phyloP scores from a whole-genome alignment of 257 asterid species.

The Penstemon davidsonii region DNA sequence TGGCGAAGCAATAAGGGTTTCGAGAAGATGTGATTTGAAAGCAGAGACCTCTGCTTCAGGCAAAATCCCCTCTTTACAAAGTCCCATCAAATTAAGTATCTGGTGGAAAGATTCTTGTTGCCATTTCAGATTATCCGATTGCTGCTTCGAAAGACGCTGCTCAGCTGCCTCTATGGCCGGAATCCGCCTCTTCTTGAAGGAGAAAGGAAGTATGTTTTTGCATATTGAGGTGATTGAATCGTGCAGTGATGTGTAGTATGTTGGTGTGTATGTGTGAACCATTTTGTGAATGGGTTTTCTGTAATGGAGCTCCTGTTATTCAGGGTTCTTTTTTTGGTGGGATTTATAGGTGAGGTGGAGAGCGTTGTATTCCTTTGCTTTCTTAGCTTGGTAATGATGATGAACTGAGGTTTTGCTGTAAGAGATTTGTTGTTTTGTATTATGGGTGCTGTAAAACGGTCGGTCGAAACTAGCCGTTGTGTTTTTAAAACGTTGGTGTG shows the following conservation, averaged over 20 bases:
- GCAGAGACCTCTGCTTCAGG: conserved; percentile 77
- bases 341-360: conserved; percentile 20
- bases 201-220: conserved; percentile 76
- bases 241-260: conserved; percentile 79
- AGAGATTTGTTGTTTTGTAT: conserved; percentile 26
- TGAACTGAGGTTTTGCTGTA: conserved; percentile 27
- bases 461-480: conserved; percentile 61
- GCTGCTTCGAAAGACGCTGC: conserved; percentile 77
- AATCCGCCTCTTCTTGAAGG: conserved; percentile 80
- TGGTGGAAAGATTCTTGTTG: conserved; percentile 97
- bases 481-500: conserved; percentile 45
- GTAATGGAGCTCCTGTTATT: neutral
- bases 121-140: conserved; percentile 89
- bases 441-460: conserved; percentile 41
- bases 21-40: conserved; percentile 72
- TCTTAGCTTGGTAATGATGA: conserved; percentile 27
- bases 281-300: conserved; percentile 30
- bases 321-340: conserved; percentile 10
- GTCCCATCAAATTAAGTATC: conserved; percentile 81
- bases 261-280: conserved; percentile 77
- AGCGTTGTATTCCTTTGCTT: conserved; percentile 4
- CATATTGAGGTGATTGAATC: conserved; percentile 88
- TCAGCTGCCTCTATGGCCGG: conserved; percentile 94
- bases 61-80: conserved; percentile 74
- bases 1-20: conserved; percentile 61